A percentile compares a stretch with the other conserved stretches of the same genome.
Evolutionary conservation across 148 eudicot species (phyloP).

Genomic region (Bassia scoparia): DNA sequence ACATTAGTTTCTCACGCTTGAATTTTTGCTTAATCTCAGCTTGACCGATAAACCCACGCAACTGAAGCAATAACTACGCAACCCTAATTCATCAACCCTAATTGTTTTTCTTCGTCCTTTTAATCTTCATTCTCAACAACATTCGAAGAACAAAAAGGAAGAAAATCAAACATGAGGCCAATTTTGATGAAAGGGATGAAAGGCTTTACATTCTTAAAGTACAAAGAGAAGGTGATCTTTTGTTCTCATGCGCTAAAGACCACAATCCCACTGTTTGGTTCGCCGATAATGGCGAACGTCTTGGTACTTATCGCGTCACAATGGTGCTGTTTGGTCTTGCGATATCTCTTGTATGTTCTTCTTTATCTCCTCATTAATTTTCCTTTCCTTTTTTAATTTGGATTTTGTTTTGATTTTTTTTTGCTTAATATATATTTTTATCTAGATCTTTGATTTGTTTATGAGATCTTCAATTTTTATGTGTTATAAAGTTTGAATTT

Average conservation of each 20-base stretch:
- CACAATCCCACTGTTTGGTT: constrained; percentile 76
- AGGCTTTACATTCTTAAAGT: constrained; percentile 87
- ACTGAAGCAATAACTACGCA: no score
- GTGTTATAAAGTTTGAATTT: no score
- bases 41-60: no score
- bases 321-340: constrained; percentile 97
- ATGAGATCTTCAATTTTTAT: no score
- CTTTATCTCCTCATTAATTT: background rate
- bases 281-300: constrained; percentile 73
- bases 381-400: background rate
- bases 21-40: no score
- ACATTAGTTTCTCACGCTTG: no score
- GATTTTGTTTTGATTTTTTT: background rate
- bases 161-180: constrained; percentile 60
- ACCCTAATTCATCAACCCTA: no score
- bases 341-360: constrained; percentile 52
- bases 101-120: no score
- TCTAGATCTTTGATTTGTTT: no score
- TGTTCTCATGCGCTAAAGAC: constrained; percentile 75
- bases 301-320: constrained; percentile 87
- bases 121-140: no score
- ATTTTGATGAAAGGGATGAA: constrained; percentile 96
- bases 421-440: no score
- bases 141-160: no score
- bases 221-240: constrained; percentile 80